These are phyloP conservation scores for Tuber umbilicatum DNA, from an alignment of 495 filamentous ascomycete genomes.

Conservation along the genomic window DNA sequence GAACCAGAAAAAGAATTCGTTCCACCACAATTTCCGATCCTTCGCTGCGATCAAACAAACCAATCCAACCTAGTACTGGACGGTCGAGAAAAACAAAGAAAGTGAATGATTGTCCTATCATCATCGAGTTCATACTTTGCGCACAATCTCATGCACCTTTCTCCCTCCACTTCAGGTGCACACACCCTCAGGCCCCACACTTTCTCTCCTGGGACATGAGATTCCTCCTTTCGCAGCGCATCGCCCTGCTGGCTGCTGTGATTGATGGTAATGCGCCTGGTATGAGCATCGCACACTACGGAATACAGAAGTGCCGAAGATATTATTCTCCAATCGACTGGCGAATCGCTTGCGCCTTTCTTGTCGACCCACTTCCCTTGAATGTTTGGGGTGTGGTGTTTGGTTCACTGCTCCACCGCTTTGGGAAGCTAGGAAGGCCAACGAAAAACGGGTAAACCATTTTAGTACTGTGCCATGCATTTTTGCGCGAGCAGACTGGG, in stretches of 20 bases:
- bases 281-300: background rate
- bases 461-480: background rate
- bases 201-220: background rate
- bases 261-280: background rate
- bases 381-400: background rate
- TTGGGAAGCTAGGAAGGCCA: background rate
- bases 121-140: background rate
- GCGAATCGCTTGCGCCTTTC: background rate
- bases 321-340: background rate
- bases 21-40: background rate
- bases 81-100: background rate
- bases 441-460: background rate
- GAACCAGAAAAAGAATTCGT: background rate
- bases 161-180: background rate
- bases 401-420: background rate
- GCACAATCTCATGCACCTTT: background rate
- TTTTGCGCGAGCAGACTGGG: background rate
- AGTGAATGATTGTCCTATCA: background rate
- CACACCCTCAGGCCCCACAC: background rate
- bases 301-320: background rate
- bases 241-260: background rate
- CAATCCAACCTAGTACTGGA: background rate
- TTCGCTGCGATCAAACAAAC: background rate
- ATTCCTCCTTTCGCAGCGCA: background rate
- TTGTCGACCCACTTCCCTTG: background rate